Base-by-base conservation (phyloP, 169 alveolate genomes). In the Plasmodium chabaudi region DNA sequence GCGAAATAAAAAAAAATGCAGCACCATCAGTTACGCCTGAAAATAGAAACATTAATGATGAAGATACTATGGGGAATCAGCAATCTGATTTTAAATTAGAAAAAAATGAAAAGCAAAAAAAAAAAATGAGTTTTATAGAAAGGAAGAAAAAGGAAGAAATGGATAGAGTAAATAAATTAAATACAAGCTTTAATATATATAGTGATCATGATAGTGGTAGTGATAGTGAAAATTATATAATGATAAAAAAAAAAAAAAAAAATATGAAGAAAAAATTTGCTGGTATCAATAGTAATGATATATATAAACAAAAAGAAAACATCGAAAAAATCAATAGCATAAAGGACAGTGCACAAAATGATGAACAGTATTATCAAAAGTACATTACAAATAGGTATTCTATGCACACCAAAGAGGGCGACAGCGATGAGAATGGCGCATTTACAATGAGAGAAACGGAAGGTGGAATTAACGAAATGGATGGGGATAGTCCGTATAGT, bases 171-270 rank as follows among this genome's bases (percentile, higher is more conserved):
- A 86, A 86, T 47, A 86, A 39, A 51, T 47, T 68, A 74, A 86
- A 86, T 56, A 86, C 91, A 19, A 86, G 91, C 21, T 86, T 86
- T 63, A 73, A 69, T 17, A 86, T 86, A 47, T 86, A 86, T 60
- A 86, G 91, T 70, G 91, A 86, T 4, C 53, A 55, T 46, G 91
- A 86, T 44, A 42, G 49, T 23, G 91, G 68, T 15, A 59, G 71
- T 44, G 91, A 69, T 44, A 42, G 49, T 23, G 91, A 86, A 10
- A 59, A 60, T 59, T 86, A 86, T 51, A 63, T 86, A 47, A 64
- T 87, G 5, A 23, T 86, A 19, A 59, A 63, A 42, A 86, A 57
- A 53, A 64, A 72, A 51, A 86, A 84, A 61, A n/a, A 15, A n/a
- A 19, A 9, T 15, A 39, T 21, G 13, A 77, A 56, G 17, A 10